These are phyloP conservation scores for Coniophora puteana DNA, from an alignment of 1,284 basidiomycete species.

Conservation along the genomic window DNA sequence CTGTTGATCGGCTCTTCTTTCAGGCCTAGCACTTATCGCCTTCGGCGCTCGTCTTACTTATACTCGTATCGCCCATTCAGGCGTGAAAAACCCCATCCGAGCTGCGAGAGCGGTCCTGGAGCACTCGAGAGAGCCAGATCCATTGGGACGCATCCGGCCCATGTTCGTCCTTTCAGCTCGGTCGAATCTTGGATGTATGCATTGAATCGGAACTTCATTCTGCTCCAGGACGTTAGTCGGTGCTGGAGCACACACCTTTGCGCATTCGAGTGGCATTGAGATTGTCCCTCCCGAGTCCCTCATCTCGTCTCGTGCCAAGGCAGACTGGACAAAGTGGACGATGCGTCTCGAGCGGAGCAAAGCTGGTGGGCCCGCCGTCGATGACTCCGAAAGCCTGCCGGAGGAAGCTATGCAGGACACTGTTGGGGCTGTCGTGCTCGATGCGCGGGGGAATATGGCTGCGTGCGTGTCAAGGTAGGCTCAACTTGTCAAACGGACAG, in stretches of 20 bases:
- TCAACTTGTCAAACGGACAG: background rate
- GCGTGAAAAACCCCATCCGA: conserved; percentile 63
- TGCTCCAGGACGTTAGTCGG: conserved; percentile 42
- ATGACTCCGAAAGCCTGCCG: conserved; percentile 4
- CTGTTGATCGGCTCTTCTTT: conserved; percentile 11
- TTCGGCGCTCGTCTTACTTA: no score
- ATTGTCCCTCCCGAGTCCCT: conserved; percentile 41
- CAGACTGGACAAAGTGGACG: conserved; percentile 65
- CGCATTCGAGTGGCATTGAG: conserved; percentile 23
- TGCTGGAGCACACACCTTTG: conserved; percentile 51
- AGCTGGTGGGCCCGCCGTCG: conserved; percentile 6
- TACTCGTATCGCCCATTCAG: conserved; percentile 28
- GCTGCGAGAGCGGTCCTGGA: conserved; percentile 54
- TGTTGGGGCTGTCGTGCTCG: conserved; percentile 65
- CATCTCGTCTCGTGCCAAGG: conserved; percentile 42
- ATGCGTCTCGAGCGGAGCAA: conserved; percentile 34
- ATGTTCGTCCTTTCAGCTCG: conserved; percentile 37
- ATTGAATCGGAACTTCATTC: conserved; percentile 27
- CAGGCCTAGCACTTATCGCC: conserved; percentile 1
- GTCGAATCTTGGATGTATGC: background rate
- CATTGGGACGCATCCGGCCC: conserved; percentile 63
- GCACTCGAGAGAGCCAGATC: conserved; percentile 43
- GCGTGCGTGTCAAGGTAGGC: conserved; percentile 73
- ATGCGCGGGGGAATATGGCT: conserved; percentile 41
- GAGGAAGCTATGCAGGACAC: conserved; percentile 58